phyloP scores from a whole-genome alignment of 345 rosid genomes.

The Raphanus sativus region DNA sequence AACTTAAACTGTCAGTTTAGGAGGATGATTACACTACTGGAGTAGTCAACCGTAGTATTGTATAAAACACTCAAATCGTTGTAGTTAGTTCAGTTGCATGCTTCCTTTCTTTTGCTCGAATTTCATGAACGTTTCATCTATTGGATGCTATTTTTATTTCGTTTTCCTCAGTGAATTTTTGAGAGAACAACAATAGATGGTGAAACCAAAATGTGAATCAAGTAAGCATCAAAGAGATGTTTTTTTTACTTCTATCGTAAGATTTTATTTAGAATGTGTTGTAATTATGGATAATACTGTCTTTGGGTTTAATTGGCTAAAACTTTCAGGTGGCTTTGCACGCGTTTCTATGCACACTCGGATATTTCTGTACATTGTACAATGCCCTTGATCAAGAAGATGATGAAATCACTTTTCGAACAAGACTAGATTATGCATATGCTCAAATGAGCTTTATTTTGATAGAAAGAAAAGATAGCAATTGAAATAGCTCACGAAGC shows the following conservation, averaged over 20 bases:
- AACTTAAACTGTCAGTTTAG: not conserved
- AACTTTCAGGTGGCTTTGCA: constrained; percentile 60
- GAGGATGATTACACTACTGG: not conserved
- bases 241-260: not conserved
- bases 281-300: not conserved
- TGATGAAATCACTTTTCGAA: constrained; percentile 20
- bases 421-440: not conserved
- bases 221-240: constrained; percentile 38
- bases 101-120: not conserved
- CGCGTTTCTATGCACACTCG: constrained; percentile 56
- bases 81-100: not conserved
- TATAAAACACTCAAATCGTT: not conserved
- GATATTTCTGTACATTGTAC: constrained; percentile 27
- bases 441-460: not conserved
- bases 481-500: not conserved
- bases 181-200: constrained; percentile 51
- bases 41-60: too few species aligned
- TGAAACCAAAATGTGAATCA: constrained; percentile 74
- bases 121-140: not conserved
- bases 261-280: not conserved
- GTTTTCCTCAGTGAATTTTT: not conserved
- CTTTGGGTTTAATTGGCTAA: constrained; percentile 5
- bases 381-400: constrained; percentile 19
- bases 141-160: not conserved
- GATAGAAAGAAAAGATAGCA: not conserved